Percentiles rank a stretch among this genome's conserved stretches.
Conservation (phyloP, 352 stramenopile genomes). For the Phytopythium boreale region DNA sequence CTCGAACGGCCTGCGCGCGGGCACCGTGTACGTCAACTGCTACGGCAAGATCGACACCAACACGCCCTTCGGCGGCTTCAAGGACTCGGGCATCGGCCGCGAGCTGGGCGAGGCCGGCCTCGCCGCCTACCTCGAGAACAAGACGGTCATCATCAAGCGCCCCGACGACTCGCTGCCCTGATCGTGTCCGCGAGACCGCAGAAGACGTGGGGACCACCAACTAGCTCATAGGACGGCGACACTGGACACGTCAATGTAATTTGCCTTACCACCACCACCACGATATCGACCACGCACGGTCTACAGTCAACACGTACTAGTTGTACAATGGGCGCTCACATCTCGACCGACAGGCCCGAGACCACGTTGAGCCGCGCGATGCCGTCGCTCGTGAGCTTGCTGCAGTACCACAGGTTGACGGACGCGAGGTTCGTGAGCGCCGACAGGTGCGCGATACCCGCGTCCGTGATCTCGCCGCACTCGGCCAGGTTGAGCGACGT, state of each 20-base stretch:
- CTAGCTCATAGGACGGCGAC: not conserved
- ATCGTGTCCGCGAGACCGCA: not conserved
- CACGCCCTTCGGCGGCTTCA: conserved; percentile 85
- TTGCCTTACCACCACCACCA: not conserved
- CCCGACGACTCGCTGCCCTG: conserved; percentile 42
- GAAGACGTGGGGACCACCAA: too few species aligned
- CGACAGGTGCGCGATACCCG: conserved; percentile 42
- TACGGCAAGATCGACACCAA: conserved; percentile 86
- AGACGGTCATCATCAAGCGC: conserved; percentile 61
- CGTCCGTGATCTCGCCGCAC: conserved; percentile 67
- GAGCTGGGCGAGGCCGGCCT: conserved; percentile 75
- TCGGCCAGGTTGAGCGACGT: conserved; percentile 72
- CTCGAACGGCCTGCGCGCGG: conserved; percentile 79
- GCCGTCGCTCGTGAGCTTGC: conserved; percentile 54
- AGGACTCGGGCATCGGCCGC: conserved; percentile 77
- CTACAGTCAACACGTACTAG: not conserved
- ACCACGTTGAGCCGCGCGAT: conserved; percentile 50
- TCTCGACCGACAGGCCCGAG: conserved; percentile 43
- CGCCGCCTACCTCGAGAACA: conserved; percentile 69
- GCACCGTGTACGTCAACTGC: conserved; percentile 93
- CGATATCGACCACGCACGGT: not conserved
- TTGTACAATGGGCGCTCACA: not conserved
- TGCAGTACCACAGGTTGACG: conserved; percentile 84
- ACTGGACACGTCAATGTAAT: not conserved
- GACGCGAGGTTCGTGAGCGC: conserved; percentile 45